Evolutionary conservation across 306 rosid species (phyloP).

Genomic region (Sicyos baderoa): DNA sequence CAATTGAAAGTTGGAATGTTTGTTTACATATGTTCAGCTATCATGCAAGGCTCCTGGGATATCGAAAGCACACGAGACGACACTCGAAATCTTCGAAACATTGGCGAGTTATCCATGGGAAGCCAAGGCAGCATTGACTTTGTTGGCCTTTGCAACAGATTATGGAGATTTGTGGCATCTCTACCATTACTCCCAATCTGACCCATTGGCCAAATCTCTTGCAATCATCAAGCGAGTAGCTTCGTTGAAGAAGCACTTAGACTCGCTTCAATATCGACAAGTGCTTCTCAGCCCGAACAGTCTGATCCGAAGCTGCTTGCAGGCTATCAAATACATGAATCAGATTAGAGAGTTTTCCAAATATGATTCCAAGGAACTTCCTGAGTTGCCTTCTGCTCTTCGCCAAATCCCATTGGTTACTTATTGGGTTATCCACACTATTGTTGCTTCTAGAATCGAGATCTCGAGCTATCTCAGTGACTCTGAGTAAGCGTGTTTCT

Average conservation of each 20-base stretch:
- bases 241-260: background rate
- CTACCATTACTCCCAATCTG: background rate
- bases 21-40: background rate
- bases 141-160: constrained; percentile 9
- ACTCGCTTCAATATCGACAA: background rate
- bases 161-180: constrained; percentile 23
- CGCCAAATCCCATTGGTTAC: constrained; percentile 13
- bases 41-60: constrained; percentile 20
- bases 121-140: constrained; percentile 15
- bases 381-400: constrained; percentile 9
- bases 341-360: constrained; percentile 7
- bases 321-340: background rate
- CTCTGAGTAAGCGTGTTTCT: background rate
- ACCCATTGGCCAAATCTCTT: constrained; percentile 14
- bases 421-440: constrained; percentile 16
- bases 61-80: constrained; percentile 9
- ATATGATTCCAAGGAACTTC: constrained; percentile 13
- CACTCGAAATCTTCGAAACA: background rate
- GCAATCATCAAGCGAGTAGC: constrained; percentile 15
- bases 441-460: constrained; percentile 10
- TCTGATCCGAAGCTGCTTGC: constrained; percentile 2
- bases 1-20: background rate
- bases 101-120: constrained; percentile 16
- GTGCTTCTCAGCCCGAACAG: background rate
- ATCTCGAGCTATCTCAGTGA: constrained; percentile 8